phyloP scores from a whole-genome alignment of 2,329 filamentous ascomycete species.

The Epichloe baconii region DNA sequence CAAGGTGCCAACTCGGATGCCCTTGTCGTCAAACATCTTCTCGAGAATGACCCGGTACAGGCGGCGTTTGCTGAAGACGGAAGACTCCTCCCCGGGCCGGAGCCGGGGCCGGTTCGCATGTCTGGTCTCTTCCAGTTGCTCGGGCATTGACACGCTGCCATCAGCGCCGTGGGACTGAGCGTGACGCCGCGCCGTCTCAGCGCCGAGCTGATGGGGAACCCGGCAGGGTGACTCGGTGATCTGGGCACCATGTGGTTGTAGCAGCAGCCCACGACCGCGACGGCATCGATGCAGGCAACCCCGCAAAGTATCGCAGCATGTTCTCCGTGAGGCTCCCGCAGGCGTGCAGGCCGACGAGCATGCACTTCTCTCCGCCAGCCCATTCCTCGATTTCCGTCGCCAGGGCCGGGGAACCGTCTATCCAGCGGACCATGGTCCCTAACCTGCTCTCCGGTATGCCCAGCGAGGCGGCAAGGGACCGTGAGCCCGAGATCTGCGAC shows the following conservation, averaged over 20 bases:
- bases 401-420: conserved; percentile 14
- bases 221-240: conserved; percentile 23
- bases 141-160: conserved; percentile 21
- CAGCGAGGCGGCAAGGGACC: conserved; percentile 11
- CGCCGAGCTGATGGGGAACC: conserved; percentile 24
- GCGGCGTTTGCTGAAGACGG: conserved; percentile 14
- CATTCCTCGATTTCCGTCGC: conserved; percentile 13
- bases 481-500: conserved; percentile 16
- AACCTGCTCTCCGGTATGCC: conserved; percentile 11
- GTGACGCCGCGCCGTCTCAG: conserved; percentile 11
- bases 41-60: conserved; percentile 16
- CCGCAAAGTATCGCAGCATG: conserved; percentile 18
- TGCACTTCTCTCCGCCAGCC: conserved; percentile 15
- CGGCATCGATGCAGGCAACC: conserved; percentile 9
- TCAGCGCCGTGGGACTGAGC: conserved; percentile 19
- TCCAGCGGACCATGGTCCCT: conserved; percentile 14
- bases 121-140: conserved; percentile 19
- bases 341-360: conserved; percentile 20
- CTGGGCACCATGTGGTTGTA: conserved; percentile 20
- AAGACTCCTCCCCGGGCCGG: conserved; percentile 1
- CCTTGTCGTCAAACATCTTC: conserved; percentile 16
- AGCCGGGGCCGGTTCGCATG: background rate
- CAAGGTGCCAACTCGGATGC: conserved; percentile 4
- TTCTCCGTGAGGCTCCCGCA: conserved; percentile 21
- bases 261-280: conserved; percentile 20